phyloP scores from a whole-genome alignment of 2,329 filamentous ascomycete species.

The Verticillium alfalfae region DNA sequence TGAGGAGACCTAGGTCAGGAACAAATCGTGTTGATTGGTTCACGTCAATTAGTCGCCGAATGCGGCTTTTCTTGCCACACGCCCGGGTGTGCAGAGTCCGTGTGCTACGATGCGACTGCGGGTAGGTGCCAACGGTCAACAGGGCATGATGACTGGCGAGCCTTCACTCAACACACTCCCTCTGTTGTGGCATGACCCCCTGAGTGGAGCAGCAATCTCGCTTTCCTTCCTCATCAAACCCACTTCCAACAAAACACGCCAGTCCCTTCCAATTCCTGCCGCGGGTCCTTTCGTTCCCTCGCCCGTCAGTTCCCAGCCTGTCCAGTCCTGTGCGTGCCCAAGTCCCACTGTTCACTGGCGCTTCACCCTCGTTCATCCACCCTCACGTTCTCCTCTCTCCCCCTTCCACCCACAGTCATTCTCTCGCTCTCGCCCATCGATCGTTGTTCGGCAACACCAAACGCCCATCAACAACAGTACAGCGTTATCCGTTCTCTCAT shows the following conservation, averaged over 20 bases:
- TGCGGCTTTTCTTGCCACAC: not conserved
- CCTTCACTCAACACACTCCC: not conserved
- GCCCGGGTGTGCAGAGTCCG: not conserved
- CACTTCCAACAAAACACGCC: slow-evolving; percentile 34
- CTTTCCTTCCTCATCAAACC: slow-evolving; percentile 16
- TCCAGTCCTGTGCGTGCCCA: not conserved
- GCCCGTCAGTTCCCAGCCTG: slow-evolving; percentile 16
- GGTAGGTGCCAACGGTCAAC: not conserved
- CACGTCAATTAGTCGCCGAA: not conserved
- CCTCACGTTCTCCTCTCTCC: slow-evolving; percentile 8
- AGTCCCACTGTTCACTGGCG: slow-evolving; percentile 4
- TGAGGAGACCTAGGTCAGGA: not conserved
- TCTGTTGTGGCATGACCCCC: not conserved
- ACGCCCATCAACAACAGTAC: not conserved
- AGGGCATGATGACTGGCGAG: not conserved
- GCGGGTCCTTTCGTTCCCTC: slow-evolving; percentile 32
- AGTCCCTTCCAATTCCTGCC: slow-evolving; percentile 23
- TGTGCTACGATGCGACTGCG: not conserved
- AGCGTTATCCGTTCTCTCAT: not conserved
- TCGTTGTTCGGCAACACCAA: not conserved
- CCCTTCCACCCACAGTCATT: slow-evolving; percentile 7
- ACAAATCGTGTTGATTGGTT: not conserved
- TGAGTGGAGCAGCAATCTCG: slow-evolving; percentile 11
- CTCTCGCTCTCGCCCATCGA: slow-evolving; percentile 6
- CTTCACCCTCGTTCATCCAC: slow-evolving; percentile 10